Base-by-base conservation (phyloP, 1,139 yeast genomes). In the Kodamaea anthophila region DNA sequence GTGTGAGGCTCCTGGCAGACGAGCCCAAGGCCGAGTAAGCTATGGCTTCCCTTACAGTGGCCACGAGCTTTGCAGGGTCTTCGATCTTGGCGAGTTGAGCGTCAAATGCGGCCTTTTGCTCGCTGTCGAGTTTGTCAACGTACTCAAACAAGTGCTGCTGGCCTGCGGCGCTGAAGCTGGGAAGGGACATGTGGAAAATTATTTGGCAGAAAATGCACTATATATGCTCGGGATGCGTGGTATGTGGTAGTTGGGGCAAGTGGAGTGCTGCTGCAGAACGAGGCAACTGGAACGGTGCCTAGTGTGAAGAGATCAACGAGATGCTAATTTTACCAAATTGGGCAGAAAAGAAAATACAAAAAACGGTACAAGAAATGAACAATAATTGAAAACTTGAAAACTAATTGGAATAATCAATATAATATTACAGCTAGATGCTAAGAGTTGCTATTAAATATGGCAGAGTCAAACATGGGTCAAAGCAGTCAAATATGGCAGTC, bases 131-230 rank as follows among this genome's bases (percentile, higher is more conserved):
- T n/a, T 45, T 28, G 25, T 61, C 62, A 55, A 59, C 68, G 40
- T 58, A 62, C 29, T 58, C 49, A 45, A 71, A 70, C 21, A 60
- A 41, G 35, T 70, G 62, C 45, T 61, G 41, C 42, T 72, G 63
- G 37, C 61, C 44, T 49, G 87, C 86, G 51, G 71, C 34, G 36
- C 61, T 31, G 62, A 70, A 55, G 42, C 77, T n/a, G n/a, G n/a
- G 44, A 6, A 49, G 39, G 18, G 55, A 40, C 43, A 34, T 34
- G 28, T n/a, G n/a, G n/a, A n/a, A n/a, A n/a, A n/a, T n/a, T 15
- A n/a, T n/a, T n/a, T n/a, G n/a, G n/a, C n/a, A n/a, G n/a, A n/a
- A n/a, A n/a, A n/a, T n/a, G n/a, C n/a, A n/a, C n/a, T n/a, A n/a
- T n/a, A n/a, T n/a, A n/a, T n/a, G n/a, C n/a, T n/a, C n/a, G n/a